A percentile compares a stretch with the other conserved stretches of the same genome.
Conservation (phyloP, 2,329 filamentous ascomycete genomes). For the Metarhizium rileyi region DNA sequence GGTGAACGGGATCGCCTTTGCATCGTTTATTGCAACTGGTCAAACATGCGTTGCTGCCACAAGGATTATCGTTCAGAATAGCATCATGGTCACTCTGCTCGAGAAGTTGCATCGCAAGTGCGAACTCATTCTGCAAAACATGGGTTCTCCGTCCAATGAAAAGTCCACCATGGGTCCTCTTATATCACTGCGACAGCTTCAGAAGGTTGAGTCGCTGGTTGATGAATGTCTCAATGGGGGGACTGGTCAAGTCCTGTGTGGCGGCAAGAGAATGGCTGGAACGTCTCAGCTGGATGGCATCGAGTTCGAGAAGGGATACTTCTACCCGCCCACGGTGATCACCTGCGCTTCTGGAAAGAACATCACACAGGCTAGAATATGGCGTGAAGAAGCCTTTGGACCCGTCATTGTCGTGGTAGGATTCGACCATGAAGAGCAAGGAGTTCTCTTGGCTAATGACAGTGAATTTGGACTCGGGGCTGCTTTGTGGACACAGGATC, state of each 20-base stretch:
- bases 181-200: slow-evolving; percentile 52
- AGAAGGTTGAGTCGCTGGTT: slow-evolving; percentile 57
- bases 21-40: slow-evolving; percentile 44
- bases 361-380: slow-evolving; percentile 60
- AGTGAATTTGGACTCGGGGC: slow-evolving; percentile 69
- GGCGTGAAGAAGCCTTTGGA: slow-evolving; percentile 75
- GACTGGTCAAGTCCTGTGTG: slow-evolving; percentile 24
- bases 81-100: slow-evolving; percentile 55
- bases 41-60: slow-evolving; percentile 60
- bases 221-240: slow-evolving; percentile 49
- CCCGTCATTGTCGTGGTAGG: slow-evolving; percentile 67
- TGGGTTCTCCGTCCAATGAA: slow-evolving; percentile 46
- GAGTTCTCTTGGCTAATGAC: slow-evolving; percentile 60
- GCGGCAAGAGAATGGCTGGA: slow-evolving; percentile 39
- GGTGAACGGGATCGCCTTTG: slow-evolving; percentile 58
- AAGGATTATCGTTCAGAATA: slow-evolving; percentile 63
- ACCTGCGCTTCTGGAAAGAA: slow-evolving; percentile 39
- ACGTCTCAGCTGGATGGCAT: slow-evolving; percentile 38
- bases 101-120: slow-evolving; percentile 54
- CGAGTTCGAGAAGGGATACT: slow-evolving; percentile 53
- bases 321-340: slow-evolving; percentile 73
- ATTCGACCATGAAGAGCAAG: slow-evolving; percentile 66
- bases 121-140: slow-evolving; percentile 39
- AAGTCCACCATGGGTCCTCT: slow-evolving; percentile 55
- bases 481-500: slow-evolving; percentile 65